These are phyloP conservation scores for Escallonia herrerae DNA, from an alignment of 129 eudicot genomes.

Conservation along the genomic window DNA sequence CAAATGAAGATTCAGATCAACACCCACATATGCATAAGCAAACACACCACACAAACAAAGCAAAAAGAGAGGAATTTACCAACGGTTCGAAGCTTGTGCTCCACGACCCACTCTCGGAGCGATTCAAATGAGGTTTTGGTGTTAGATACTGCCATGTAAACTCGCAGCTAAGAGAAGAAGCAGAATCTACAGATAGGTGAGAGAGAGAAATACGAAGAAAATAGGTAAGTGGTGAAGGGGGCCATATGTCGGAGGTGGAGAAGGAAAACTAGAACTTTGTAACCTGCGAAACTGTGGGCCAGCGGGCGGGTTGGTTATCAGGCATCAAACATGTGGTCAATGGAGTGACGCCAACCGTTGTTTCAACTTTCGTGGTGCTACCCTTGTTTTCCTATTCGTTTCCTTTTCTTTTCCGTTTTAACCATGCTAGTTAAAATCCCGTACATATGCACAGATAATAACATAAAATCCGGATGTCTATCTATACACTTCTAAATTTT, in stretches of 20 bases:
- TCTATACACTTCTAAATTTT: too few relatives aligned
- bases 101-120: conserved; percentile 43
- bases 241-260: neutral
- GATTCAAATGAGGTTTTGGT: conserved; percentile 31
- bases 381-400: too few relatives aligned
- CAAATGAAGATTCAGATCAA: conserved; percentile 1
- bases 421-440: too few relatives aligned
- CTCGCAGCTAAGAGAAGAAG: neutral
- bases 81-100: conserved; percentile 63
- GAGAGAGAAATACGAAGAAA: conserved; percentile 1
- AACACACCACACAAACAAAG: neutral
- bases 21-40: neutral
- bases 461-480: too few relatives aligned
- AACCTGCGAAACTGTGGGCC: conserved; percentile 22
- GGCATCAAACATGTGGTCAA: neutral
- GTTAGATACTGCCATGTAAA: conserved; percentile 36
- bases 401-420: too few relatives aligned
- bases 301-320: neutral
- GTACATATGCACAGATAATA: too few relatives aligned
- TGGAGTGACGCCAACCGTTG: too few relatives aligned
- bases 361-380: too few relatives aligned
- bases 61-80: conserved; percentile 29
- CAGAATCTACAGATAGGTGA: neutral
- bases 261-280: conserved; percentile 11
- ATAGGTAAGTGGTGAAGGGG: neutral